Evolutionary conservation across 495 filamentous ascomycete species (phyloP).

Genomic region (Podospora anserina): DNA sequence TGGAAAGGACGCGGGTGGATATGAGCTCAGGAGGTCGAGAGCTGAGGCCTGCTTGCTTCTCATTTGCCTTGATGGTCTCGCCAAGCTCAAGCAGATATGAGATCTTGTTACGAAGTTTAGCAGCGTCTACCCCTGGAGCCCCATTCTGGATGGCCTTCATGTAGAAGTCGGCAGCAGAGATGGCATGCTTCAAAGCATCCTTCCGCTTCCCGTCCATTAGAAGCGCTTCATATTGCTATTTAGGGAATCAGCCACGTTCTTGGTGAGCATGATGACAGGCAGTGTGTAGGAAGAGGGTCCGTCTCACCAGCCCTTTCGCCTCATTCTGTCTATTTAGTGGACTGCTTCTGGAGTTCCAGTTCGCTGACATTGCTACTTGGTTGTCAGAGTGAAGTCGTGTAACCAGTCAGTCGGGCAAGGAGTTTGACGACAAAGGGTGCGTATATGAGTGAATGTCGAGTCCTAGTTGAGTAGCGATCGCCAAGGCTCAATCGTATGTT

Average conservation of each 20-base stretch:
- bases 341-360: background rate
- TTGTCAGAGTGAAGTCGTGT: background rate
- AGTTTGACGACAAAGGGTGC: background rate
- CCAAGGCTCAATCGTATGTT: constrained; percentile 35
- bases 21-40: constrained; percentile 43
- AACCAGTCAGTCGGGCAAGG: background rate
- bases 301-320: background rate
- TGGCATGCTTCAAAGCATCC: constrained; percentile 68
- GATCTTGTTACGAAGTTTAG: constrained; percentile 60
- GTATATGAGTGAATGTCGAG: background rate
- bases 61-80: constrained; percentile 64
- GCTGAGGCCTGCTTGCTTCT: constrained; percentile 22
- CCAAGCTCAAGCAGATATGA: constrained; percentile 63
- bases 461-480: constrained; percentile 18
- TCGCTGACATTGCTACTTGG: background rate
- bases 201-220: constrained; percentile 55
- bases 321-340: background rate
- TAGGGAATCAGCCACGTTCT: constrained; percentile 25
- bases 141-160: constrained; percentile 66
- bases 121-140: constrained; percentile 51
- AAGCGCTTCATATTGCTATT: constrained; percentile 59
- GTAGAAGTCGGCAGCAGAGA: constrained; percentile 70
- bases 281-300: background rate
- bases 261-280: background rate
- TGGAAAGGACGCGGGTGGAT: constrained; percentile 62